Evolutionary conservation across 176 grass and related monocot genomes (phyloP).

Genomic region (Oryza coarctata): DNA sequence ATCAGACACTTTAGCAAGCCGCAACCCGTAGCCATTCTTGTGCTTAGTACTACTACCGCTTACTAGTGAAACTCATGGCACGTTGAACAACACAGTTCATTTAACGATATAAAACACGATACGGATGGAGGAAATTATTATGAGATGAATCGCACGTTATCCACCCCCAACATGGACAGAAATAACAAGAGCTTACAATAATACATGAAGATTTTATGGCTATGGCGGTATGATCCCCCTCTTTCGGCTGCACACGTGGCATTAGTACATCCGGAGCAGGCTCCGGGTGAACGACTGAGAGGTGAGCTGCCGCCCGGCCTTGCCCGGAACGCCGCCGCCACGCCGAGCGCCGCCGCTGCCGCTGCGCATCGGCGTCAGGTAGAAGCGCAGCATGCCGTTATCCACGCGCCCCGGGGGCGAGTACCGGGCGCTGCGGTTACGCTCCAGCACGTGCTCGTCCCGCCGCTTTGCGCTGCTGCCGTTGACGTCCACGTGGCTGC

Average conservation of each 20-base stretch:
- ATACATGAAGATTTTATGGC: conserved; percentile 39
- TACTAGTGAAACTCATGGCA: background rate
- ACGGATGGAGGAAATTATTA: conserved; percentile 29
- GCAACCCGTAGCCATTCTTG: background rate
- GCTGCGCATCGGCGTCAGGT: conserved; percentile 85
- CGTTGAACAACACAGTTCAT: background rate
- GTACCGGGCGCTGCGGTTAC: conserved; percentile 81
- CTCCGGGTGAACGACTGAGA: conserved; percentile 78
- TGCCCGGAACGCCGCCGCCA: conserved; percentile 42
- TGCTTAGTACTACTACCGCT: background rate
- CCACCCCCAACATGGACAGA: conserved; percentile 46
- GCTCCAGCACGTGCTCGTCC: conserved; percentile 63
- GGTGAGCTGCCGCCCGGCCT: conserved; percentile 58
- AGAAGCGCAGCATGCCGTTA: conserved; percentile 94
- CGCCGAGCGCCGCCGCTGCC: conserved; percentile 40
- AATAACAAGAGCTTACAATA: conserved; percentile 42
- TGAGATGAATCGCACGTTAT: conserved; percentile 51
- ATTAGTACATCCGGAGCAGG: conserved; percentile 76
- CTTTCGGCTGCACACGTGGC: background rate
- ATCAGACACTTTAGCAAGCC: background rate
- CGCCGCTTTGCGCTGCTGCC: conserved; percentile 32
- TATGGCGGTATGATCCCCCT: background rate
- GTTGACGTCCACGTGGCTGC: conserved; percentile 49
- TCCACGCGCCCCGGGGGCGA: conserved; percentile 78
- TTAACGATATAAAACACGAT: background rate